These are phyloP conservation scores for Ogataea haglerorum DNA, from an alignment of 805 yeast species.

Conservation along the genomic window DNA sequence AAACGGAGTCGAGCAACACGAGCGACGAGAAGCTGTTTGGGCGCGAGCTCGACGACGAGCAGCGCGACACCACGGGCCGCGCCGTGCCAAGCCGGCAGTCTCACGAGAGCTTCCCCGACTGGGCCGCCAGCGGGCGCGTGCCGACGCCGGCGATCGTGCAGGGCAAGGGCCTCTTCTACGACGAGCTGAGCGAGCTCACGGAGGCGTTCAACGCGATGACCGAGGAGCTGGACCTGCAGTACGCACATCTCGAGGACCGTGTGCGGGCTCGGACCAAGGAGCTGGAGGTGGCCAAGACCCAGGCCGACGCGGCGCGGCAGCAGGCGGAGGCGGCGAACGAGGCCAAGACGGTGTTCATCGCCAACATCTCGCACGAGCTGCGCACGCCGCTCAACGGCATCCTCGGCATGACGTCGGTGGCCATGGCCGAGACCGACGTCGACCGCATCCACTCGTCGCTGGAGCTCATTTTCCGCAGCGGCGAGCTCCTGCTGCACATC, in stretches of 20 bases:
- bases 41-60: not conserved
- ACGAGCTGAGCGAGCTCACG: constrained; percentile 84
- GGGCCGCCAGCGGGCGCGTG: constrained; percentile 5
- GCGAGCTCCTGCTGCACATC: constrained; percentile 84
- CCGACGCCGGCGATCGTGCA: constrained; percentile 25
- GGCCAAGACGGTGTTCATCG: constrained; percentile 91
- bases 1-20: constrained; percentile 3
- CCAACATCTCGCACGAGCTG: constrained; percentile 89
- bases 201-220: constrained; percentile 92
- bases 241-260: constrained; percentile 80
- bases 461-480: constrained; percentile 83
- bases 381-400: constrained; percentile 96
- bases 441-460: constrained; percentile 68
- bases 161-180: constrained; percentile 50
- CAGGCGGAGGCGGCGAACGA: constrained; percentile 84
- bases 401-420: constrained; percentile 90
- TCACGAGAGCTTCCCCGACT: constrained; percentile 9
- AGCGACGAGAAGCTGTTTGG: constrained; percentile 2
- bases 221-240: constrained; percentile 80
- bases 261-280: constrained; percentile 84
- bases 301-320: constrained; percentile 49
- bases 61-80: not conserved
- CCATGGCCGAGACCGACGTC: constrained; percentile 79
- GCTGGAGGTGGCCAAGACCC: constrained; percentile 79
- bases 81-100: constrained; percentile 11